These are phyloP conservation scores for Sporodiniella umbellata DNA, from an alignment of 371 early-diverging fungal genomes.

Conservation along the genomic window DNA sequence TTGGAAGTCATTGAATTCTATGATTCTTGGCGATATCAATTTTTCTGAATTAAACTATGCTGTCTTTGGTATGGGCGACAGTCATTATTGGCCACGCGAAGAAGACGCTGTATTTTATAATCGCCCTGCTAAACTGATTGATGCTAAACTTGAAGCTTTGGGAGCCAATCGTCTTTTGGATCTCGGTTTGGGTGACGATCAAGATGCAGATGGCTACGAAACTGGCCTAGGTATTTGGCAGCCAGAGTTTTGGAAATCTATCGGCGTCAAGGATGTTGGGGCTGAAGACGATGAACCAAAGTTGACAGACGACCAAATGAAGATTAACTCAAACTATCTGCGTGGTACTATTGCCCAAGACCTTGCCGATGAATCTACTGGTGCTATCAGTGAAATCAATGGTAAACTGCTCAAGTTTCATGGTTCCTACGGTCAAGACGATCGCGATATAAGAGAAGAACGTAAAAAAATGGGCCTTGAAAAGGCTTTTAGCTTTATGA, in stretches of 20 bases:
- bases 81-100: slow-evolving; percentile 92
- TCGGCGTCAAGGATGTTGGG: slow-evolving; percentile 66
- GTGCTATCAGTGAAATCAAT: slow-evolving; percentile 82
- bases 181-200: slow-evolving; percentile 86
- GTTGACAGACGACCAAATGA: slow-evolving; percentile 87
- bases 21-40: slow-evolving; percentile 58
- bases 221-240: slow-evolving; percentile 80
- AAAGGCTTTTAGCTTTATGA: slow-evolving; percentile 93
- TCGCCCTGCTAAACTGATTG: slow-evolving; percentile 84
- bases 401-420: slow-evolving; percentile 94
- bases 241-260: slow-evolving; percentile 77
- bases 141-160: slow-evolving; percentile 72
- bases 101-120: slow-evolving; percentile 89
- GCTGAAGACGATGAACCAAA: slow-evolving; percentile 68
- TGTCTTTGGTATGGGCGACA: slow-evolving; percentile 91
- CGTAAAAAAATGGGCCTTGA: slow-evolving; percentile 83
- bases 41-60: slow-evolving; percentile 68
- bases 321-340: slow-evolving; percentile 83
- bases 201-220: slow-evolving; percentile 87
- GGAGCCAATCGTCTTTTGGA: slow-evolving; percentile 66
- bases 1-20: slow-evolving; percentile 68
- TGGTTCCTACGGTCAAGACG: slow-evolving; percentile 95
- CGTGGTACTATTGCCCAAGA: slow-evolving; percentile 90
- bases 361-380: slow-evolving; percentile 79
- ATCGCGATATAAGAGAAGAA: slow-evolving; percentile 88